Base-by-base conservation (phyloP, 441 rosid genomes). In the Codiaeum variegatum region DNA sequence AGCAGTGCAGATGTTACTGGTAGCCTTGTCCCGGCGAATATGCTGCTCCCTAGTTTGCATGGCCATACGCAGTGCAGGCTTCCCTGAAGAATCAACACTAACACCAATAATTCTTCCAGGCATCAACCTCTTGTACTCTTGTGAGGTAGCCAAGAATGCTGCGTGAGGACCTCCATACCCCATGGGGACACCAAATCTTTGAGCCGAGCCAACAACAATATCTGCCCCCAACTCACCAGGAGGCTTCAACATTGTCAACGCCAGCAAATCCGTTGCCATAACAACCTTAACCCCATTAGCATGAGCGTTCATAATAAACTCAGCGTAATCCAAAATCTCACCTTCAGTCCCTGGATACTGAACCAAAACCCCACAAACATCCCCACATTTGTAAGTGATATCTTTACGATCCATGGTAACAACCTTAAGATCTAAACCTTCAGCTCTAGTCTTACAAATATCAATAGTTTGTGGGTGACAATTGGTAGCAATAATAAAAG, bases 1-100 rank as follows among this genome's bases (percentile, higher is more conserved):
- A 80, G 99, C 95, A 65, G 99, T 94, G 83, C 98, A 94, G 85
- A 94, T 94, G 89, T 94, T 94, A 86, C 98, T 91, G 69, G 98
- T 92, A 66, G 98, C 99, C 86, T 94, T 94, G 80, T 92, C 99
- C 83, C 99, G 87, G 69, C 98, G 91, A 72, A 94, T 92, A 83
- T 94, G 99, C 74, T 94, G 99, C 78, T 94, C 99, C 78, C 99
- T 87, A 5, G 99, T 94, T 82, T 94, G 99, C 99, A 94, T 94
- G 0, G 98, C 99, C 99, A 92, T 87, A 69, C 97, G 97, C 69
- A 94, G 83, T 73, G 98, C 97, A 62, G 83, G 90, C 84, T 92
- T 91, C 63, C 99, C 99, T 0, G 89, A 81, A 71, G 99, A 87
- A 83, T 94, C 99, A 79, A 94, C 88, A 81, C 98, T 94, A 69